phyloP scores from a whole-genome alignment of 768 basidiomycete species.

The Mycena olivaceomarginata region DNA sequence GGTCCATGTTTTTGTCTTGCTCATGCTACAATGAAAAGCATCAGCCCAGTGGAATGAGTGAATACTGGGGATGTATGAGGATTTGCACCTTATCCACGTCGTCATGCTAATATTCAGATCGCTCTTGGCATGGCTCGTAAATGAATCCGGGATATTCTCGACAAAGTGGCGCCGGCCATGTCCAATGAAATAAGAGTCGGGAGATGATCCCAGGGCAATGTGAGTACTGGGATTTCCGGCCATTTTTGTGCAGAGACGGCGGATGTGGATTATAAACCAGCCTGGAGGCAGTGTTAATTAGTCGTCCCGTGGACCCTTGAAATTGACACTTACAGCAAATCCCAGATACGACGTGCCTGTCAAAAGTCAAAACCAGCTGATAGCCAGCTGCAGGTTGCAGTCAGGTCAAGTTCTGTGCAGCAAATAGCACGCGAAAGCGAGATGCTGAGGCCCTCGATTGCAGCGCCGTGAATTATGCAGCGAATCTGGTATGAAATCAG shows the following conservation, averaged over 20 bases:
- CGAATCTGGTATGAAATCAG: too few relatives aligned
- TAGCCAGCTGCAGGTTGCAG: too few relatives aligned
- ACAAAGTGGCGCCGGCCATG: slow-evolving; percentile 33
- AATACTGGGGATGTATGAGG: background rate
- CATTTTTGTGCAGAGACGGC: background rate
- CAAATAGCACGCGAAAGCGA: too few relatives aligned
- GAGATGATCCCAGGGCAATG: slow-evolving; percentile 26
- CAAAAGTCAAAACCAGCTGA: too few relatives aligned
- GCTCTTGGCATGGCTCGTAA: slow-evolving; percentile 25
- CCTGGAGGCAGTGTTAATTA: too few relatives aligned
- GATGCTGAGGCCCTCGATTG: too few relatives aligned
- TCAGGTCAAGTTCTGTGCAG: too few relatives aligned
- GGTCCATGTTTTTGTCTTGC: slow-evolving; percentile 18
- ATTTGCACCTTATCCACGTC: slow-evolving; percentile 30
- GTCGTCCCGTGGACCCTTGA: too few relatives aligned
- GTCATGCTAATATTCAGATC: slow-evolving; percentile 26
- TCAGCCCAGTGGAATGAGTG: background rate
- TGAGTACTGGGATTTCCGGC: slow-evolving; percentile 9
- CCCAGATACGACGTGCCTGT: too few relatives aligned
- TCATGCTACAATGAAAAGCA: background rate
- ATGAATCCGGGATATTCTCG: slow-evolving; percentile 30
- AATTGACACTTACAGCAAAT: too few relatives aligned
- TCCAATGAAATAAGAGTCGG: slow-evolving; percentile 36
- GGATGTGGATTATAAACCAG: too few relatives aligned
- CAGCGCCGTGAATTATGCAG: too few relatives aligned